Percentiles rank a stretch among this genome's conserved stretches.
These are phyloP conservation scores for Amphicarpaea edgeworthii DNA, from an alignment of 306 rosid species.

Conservation along the genomic window DNA sequence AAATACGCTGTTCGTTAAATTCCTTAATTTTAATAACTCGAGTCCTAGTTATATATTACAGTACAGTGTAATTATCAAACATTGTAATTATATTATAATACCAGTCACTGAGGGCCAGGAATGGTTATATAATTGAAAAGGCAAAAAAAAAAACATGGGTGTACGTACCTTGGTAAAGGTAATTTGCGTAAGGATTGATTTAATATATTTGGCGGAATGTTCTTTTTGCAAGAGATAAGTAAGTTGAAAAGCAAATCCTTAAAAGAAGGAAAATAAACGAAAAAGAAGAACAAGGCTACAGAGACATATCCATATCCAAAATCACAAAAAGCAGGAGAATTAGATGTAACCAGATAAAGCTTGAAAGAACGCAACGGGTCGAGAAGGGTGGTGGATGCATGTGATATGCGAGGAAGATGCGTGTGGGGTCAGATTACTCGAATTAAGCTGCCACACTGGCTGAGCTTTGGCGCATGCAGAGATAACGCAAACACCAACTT, in stretches of 20 bases:
- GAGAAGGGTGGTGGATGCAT: slow-evolving; percentile 37
- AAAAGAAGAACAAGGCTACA: slow-evolving; percentile 37
- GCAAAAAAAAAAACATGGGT: no score
- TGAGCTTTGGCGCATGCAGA: slow-evolving; percentile 28
- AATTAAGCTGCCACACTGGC: slow-evolving; percentile 25
- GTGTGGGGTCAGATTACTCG: slow-evolving; percentile 31
- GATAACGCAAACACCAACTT: slow-evolving; percentile 37
- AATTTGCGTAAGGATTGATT: slow-evolving; percentile 20
- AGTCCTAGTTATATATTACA: no score
- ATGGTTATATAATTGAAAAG: no score
- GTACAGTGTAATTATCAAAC: no score
- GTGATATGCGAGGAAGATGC: slow-evolving; percentile 39
- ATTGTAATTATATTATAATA: no score
- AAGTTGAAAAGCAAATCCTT: slow-evolving; percentile 45
- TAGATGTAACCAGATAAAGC: slow-evolving; percentile 46
- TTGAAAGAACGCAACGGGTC: slow-evolving; percentile 34
- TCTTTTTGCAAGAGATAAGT: slow-evolving; percentile 34
- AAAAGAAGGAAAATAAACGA: slow-evolving; percentile 53
- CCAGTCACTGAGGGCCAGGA: no score
- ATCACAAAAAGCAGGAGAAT: slow-evolving; percentile 33
- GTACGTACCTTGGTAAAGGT: slow-evolving; percentile 24
- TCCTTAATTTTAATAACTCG: no score
- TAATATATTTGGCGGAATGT: slow-evolving; percentile 43
- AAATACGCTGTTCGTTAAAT: no score
- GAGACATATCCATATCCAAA: slow-evolving; percentile 8